Evolutionary conservation across 1,284 basidiomycete species (phyloP), one percentile per base, ranked within the genome.

Genomic region (Melampsora americana): DNA sequence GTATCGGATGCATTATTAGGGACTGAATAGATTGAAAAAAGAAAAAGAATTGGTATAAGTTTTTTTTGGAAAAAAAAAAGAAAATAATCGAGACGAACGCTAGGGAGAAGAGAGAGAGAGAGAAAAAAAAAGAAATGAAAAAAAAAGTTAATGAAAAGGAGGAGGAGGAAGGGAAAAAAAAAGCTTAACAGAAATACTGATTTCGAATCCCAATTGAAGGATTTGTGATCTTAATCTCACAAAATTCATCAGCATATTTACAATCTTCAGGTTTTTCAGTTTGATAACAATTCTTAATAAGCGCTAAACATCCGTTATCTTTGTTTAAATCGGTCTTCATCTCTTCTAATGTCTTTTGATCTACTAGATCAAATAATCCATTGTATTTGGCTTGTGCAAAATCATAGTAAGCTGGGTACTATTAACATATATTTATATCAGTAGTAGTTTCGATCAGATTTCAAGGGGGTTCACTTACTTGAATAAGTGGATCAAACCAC

Each of bases 321-420:
- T 60, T 64, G 42, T 32, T n/a, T 44, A 76, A 59, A 9, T 42
- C 67, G 2, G 12, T 56, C 18, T 69, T 50, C 16, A 69, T 65
- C n/a, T 30, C 18, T 23, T 26, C 39, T 32, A 69, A 56, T 30
- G 44, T 50, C 2, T 64, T 46, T 23, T 56, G 44, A 26, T 56
- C 35, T n/a, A 69, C 30, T 12, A 69, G 30, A 65, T 76, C 74
- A 28, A 61, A 46, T 20, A 69, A 56, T 18, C 66, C 59, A 46
- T 76, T 76, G 20, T 64, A 69, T 69, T 76, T 76, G 9, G 66
- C 74, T 48, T 64, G 67, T 14, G 74, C 46, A 59, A 68, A 76
- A 46, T 76, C 67, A n/a, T 69, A 69, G 50, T 62, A 76, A 28
- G 74, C 64, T 14, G 14, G 46, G 23, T 69, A 69, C 74, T 76